Base-by-base conservation (phyloP, 2,329 filamentous ascomycete species). In the Venturia carpophila region DNA sequence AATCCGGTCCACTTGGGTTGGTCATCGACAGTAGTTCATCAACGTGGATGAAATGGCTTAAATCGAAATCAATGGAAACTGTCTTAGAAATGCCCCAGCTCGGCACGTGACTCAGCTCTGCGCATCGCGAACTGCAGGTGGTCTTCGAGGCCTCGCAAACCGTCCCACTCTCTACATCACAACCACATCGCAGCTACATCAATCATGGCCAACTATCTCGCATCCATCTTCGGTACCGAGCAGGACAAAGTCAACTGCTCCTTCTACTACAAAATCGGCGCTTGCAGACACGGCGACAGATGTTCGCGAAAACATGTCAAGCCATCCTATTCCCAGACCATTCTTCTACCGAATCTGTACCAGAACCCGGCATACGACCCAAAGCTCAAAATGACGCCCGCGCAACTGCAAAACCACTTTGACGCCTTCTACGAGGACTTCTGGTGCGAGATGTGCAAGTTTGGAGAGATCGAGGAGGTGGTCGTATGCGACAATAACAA, bases 241-340 rank as follows among this genome's bases (percentile, higher is more conserved):
- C 94, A 97, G 79, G 94, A 99, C 87, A 99, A 82, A 71, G 92
- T 97, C 82, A 97, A 97, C 85, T 97, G 94, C 85, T 94, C 90
- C 66, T 99, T 99, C 86, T 99, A 99, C 87, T 92, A 97, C 89
- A 99, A 99, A 83, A 99, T 99, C 78, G 94, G 94, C 76, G 94
- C 94, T 64, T 99, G 94, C 83, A 89, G 94, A 68, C 94, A 99
- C 83, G 94, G 94, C 75, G 94, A 99, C 80, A 91, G 94, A 74
- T 99, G 94, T 84, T 95, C 90, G 68, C 88, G 94, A 72, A 99
- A 99, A 79, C 94, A 99, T 79, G 94, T 99, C 82, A 99, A 99
- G 82, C 94, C 94, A 0, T 96, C 92, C 27, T 99, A 99, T 85
- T 90, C 86, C 69, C 94, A 99, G 79, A 99, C 94, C 24, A 92